Evolutionary conservation across 306 rosid genomes (phyloP), one percentile per base, ranked within the genome.

Genomic region (Albizia julibrissin): DNA sequence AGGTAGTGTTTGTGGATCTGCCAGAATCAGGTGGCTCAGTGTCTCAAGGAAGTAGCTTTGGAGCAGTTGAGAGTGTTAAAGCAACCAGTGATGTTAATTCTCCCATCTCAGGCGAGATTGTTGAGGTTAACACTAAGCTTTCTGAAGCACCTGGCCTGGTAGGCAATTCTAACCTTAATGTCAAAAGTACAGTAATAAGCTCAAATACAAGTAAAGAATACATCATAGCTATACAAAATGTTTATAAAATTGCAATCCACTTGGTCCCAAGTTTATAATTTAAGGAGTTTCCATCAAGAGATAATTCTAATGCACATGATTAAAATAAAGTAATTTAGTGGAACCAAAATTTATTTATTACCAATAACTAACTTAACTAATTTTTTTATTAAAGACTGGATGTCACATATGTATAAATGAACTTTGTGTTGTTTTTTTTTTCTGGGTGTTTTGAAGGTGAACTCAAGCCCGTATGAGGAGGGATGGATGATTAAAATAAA

Each of bases 401-500:
- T 3, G 5, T 33, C 34, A 3, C 14, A 5, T 12, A 46, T 46
- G 50, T 44, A 1, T 49, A 10, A 26, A 9, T 0, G 15, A 18
- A 61, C 8, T 26, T 26, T 52, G 61, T 52, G 26, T 7, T 52
- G 8, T 1, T 19, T 5, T 2, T 50, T 8, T n/a, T 44, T 11
- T 44, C 12, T 10, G 7, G 65, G 27, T 58, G 15, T 69, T 69
- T 46, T 80, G 18, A 80, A 95, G 99, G 90, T 96, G 64, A 96
- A 96, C 76, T 40, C 91, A 70, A 96, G 97, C 86, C 98, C 99
- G 11, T 96, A 89, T 67, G 98, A 92, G 87, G 92, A 84, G n/a
- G 99, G 99, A 67, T 96, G 99, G 99, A 92, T 96, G 97, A 93
- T 96, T 77, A 96, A 96, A 85, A 79, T 96, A 83, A 96, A 96